These are phyloP conservation scores for Casuarina cunninghamiana DNA, from an alignment of 306 rosid species.

Conservation along the genomic window DNA sequence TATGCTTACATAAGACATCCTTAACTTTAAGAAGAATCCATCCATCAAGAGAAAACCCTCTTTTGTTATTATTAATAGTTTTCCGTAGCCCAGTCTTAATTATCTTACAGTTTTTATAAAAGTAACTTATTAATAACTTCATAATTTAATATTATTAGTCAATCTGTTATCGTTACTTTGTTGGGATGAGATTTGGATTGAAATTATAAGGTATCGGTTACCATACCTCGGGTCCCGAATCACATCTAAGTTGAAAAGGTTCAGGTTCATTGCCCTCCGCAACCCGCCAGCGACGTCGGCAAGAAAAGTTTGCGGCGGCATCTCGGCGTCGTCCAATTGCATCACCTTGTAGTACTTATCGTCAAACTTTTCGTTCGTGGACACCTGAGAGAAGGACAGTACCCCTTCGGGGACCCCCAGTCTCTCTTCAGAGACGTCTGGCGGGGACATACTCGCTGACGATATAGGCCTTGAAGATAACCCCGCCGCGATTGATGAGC, in stretches of 20 bases:
- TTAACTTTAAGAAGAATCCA: too few species aligned
- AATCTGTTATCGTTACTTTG: too few species aligned
- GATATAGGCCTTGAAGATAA: slow-evolving; percentile 84
- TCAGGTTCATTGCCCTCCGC: slow-evolving; percentile 55
- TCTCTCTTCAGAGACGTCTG: slow-evolving; percentile 75
- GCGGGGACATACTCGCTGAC: slow-evolving; percentile 76
- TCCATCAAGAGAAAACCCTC: too few species aligned
- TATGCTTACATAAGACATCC: too few species aligned
- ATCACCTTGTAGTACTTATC: slow-evolving; percentile 73
- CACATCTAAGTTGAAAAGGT: slow-evolving; percentile 84
- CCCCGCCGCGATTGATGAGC: slow-evolving; percentile 91
- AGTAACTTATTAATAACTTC: too few species aligned
- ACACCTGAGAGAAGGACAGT: slow-evolving; percentile 52
- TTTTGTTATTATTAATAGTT: too few species aligned
- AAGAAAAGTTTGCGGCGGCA: slow-evolving; percentile 73
- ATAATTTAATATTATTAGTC: too few species aligned
- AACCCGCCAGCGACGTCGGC: slow-evolving; percentile 66
- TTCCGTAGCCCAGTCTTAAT: too few species aligned
- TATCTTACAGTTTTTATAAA: too few species aligned
- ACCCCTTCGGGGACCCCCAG: slow-evolving; percentile 49
- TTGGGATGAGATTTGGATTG: too few species aligned
- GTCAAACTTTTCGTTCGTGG: slow-evolving; percentile 51
- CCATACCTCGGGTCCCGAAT: slow-evolving; percentile 72
- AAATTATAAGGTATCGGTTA: slow-evolving; percentile 63
- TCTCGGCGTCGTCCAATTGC: slow-evolving; percentile 73